Base-by-base conservation (phyloP, 2,329 filamentous ascomycete species). In the Verticillium tricorpus region DNA sequence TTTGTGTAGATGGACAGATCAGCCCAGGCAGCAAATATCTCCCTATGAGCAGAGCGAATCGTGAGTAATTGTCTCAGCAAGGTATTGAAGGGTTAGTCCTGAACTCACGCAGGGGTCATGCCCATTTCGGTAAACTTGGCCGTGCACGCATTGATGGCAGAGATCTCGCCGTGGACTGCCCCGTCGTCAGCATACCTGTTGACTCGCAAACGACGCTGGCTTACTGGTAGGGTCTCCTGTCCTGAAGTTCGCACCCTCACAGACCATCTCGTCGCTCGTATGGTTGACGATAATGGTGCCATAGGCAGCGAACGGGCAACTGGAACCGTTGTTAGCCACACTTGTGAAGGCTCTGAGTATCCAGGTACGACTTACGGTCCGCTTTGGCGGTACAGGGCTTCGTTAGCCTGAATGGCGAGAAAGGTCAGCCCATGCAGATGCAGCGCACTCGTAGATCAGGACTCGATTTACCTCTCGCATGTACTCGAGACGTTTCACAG, bases 261-360 rank as follows among this genome's bases (percentile, higher is more conserved):
- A 40, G 12, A 40, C 37, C 37, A 40, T 17, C 15, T 40, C 37
- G 15, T 40, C 37, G 5, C 65, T 68, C 0, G 82, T 84, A 66
- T 86, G 83, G 66, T 85, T 86, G 12, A 86, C 83, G 61, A 86
- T 78, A 25, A 78, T 82, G 14, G 78, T 76, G 3, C 81, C 82
- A 67, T 85, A 86, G 8, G 83, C 79, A 8, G 74, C 77, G 64
- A 81, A 84, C 0, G 82, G 81, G 67, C 83, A 86, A 17, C 37
- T 40, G 37, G 37, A 61, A 64, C 1, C 62, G 32, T 1, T 58
- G 19, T 40, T 61, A 32, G 60, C 62, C 17, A 1, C 19, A 17
- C 11, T 14, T 17, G 3, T 3, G 1, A 6, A n/a, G 19, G 1
- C 12, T 5, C 9, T 22, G 19, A 5, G 8, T 11, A 1, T 17